Conservation (phyloP, 2,329 filamentous ascomycete species). For the Aspergillus pseudotamarii region DNA sequence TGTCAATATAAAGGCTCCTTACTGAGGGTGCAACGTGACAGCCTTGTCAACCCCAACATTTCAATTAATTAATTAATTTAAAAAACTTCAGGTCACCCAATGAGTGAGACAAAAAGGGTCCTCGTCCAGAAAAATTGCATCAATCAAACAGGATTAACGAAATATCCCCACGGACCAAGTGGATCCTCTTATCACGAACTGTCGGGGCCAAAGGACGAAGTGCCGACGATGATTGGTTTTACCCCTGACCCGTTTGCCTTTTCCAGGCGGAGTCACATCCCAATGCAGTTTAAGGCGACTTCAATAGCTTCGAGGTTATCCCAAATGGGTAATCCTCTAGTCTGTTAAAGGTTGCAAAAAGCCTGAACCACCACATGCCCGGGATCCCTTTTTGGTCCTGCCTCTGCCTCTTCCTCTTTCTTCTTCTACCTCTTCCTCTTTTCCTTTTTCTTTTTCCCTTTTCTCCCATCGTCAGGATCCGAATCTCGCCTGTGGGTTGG, state of each 20-base stretch:
- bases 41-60: not conserved
- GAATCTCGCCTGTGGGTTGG: constrained; percentile 1
- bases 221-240: constrained; percentile 13
- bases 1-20: not conserved
- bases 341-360: not conserved
- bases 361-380: not conserved
- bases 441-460: constrained; percentile 5
- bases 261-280: not conserved
- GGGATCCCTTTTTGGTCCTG: constrained; percentile 3
- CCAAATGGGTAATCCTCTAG: constrained; percentile 13
- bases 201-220: constrained; percentile 9
- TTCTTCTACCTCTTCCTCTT: not conserved
- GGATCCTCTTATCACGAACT: constrained; percentile 20
- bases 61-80: not conserved
- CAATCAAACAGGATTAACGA: not conserved
- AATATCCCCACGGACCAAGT: constrained; percentile 9
- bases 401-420: not conserved
- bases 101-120: not conserved
- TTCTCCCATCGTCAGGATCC: constrained; percentile 3
- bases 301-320: constrained; percentile 20
- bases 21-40: not conserved
- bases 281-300: constrained; percentile 9
- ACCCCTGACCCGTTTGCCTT: constrained; percentile 10
- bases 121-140: not conserved
- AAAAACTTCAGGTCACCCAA: not conserved